Evolutionary conservation across 202 grass and related monocot species (phyloP), one percentile per base, ranked within the genome.

Genomic region (Cymbopogon flexuosus): DNA sequence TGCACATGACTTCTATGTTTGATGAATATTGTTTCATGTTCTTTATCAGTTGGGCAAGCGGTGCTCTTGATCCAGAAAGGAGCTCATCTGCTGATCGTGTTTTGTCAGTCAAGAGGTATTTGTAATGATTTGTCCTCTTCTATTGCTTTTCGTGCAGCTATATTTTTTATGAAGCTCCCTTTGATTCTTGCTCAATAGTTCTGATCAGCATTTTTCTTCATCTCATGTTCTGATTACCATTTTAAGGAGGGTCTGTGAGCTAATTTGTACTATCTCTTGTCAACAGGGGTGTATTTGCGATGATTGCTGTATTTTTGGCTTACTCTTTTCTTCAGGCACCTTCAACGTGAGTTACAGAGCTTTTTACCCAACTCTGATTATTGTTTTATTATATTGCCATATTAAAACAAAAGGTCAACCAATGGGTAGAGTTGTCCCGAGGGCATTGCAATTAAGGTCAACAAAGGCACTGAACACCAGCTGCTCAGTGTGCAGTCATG

Each of bases 301-400:
- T 99, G 96, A 90, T 99, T 83, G 92, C 87, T 43, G 96, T 99
- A 39, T 95, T 93, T 86, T 84, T 99, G 80, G 96, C 93, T 82
- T 99, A 99, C 82, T 99, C 96, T 29, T 99, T 92, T 84, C 92
- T 99, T 75, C 96, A 99, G 85, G 96, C 96, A 43, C 92, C 96
- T 93, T 99, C 92, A 62, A 99, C 96, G 96, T 99, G 79, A 96
- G 88, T 86, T 83, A 37, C 33, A 72, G 40, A 82, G 75, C 19
- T 76, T 39, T 78, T 41, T 46, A 66, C 46, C 2, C 14, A 54
- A 90, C 15, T 76, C 31, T 87, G 10, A 65, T 70, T 84, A 61
- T 57, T 5, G 0, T 42, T 41, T 27, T 31, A 62, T 27, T 31
- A 62, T 29, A 51, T 14, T 0, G 0, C 24, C 15, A 33, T 13